Evolutionary conservation across 257 asterid species (phyloP).

Genomic region (Plantago major): DNA sequence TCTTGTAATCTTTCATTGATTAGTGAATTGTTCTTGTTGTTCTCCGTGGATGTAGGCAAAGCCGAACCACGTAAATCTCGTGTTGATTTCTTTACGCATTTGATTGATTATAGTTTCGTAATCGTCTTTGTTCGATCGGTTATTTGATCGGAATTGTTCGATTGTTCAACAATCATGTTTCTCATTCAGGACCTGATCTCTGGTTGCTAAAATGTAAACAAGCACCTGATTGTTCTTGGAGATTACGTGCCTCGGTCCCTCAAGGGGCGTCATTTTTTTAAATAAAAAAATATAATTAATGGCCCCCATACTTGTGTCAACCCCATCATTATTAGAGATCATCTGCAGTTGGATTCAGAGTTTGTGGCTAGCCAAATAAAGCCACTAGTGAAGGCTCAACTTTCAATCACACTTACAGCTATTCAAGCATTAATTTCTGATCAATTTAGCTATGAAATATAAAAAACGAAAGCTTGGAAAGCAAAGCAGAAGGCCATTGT

Average conservation of each 20-base stretch:
- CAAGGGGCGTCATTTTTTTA: conserved; percentile 6
- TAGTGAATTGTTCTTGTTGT: no score
- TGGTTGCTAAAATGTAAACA: background rate
- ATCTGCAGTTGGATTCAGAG: background rate
- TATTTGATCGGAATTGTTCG: no score
- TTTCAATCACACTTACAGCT: conserved; percentile 3
- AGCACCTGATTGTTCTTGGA: background rate
- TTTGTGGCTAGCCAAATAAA: background rate
- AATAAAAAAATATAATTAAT: background rate
- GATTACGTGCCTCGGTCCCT: conserved; percentile 12
- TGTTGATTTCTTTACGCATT: no score
- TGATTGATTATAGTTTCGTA: no score
- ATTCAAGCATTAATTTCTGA: background rate
- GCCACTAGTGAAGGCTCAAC: conserved; percentile 7
- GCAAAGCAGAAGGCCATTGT: conserved; percentile 9
- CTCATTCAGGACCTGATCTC: background rate
- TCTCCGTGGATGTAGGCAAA: no score
- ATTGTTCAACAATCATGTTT: no score
- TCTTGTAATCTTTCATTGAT: no score
- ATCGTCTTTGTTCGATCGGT: no score
- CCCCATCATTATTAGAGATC: background rate
- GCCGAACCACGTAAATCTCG: no score
- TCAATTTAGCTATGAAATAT: background rate
- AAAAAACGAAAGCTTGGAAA: conserved; percentile 6
- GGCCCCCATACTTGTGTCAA: conserved; percentile 8